A percentile compares a stretch with the other conserved stretches of the same genome.
Evolutionary conservation across 345 rosid genomes (phyloP).

Genomic region (Sonneratia alba): DNA sequence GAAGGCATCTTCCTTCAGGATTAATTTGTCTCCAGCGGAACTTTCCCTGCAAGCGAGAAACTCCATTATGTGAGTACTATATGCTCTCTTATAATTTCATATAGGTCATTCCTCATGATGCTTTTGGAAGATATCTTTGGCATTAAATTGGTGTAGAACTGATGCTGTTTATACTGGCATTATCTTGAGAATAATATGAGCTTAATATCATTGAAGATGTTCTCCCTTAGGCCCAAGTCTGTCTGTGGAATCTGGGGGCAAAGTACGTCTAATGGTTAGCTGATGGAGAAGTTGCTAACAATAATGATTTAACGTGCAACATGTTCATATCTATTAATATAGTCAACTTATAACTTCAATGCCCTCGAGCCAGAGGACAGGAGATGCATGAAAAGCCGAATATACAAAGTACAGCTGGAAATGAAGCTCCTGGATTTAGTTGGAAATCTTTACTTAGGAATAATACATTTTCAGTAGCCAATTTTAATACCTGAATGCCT

Average conservation of each 20-base stretch:
- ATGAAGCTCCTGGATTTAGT: neutral
- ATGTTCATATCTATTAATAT: too few relatives aligned
- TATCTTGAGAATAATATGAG: too few relatives aligned
- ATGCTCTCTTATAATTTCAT: neutral
- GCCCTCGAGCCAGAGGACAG: neutral
- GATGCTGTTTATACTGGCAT: too few relatives aligned
- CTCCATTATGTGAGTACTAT: slow-evolving; percentile 48
- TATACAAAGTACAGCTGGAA: neutral
- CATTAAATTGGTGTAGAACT: too few relatives aligned
- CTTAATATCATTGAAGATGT: too few relatives aligned
- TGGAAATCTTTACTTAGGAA: neutral
- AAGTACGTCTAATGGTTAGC: neutral
- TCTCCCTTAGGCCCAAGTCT: too few relatives aligned
- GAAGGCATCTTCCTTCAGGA: slow-evolving; percentile 35
- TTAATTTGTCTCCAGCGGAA: slow-evolving; percentile 57
- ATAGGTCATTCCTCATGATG: neutral
- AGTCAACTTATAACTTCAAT: too few relatives aligned
- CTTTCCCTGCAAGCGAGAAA: slow-evolving; percentile 50
- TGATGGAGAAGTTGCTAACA: neutral
- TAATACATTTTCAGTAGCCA: neutral
- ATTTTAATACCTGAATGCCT: neutral
- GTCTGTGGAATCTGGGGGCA: neutral
- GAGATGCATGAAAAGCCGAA: neutral
- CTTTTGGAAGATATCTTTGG: neutral
- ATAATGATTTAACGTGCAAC: neutral